Base-by-base conservation (phyloP, 331 rosid genomes). In the Malus hybrid region DNA sequence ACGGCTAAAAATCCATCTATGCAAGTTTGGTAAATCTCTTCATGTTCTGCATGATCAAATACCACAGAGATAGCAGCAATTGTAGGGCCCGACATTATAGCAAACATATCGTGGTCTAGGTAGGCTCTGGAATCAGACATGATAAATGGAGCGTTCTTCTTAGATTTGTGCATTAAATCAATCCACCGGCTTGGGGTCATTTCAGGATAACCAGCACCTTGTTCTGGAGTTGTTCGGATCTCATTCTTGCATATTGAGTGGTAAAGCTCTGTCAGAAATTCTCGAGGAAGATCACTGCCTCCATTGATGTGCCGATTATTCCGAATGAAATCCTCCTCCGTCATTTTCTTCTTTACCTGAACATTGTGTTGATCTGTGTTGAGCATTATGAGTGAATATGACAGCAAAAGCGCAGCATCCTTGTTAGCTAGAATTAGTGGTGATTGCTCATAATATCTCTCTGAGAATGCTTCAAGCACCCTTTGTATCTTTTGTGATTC, bases 401-500 rank as follows among this genome's bases (percentile, higher is more conserved):
- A 90, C 57, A 93, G 83, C 64, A 90, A 80, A 67, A 93, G 90
- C 86, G 98, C 98, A 75, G 98, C 96, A 79, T 93, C 96, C 90
- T 89, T 93, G 82, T 93, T 93, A n/a, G 90, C 99, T 39, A 94
- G 91, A 79, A 94, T 83, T 70, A 81, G 87, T 42, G 92, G 90
- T 15, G 97, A 87, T 77, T 94, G 97, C 79, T 88, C 99, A 77
- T 92, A 94, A 81, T 87, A 92, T 87, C 97, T 92, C 86, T 94
- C 99, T 27, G 99, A 94, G 79, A 94, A 94, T 69, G 97, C 97
- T 88, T 90, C 97, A 61, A 94, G 97, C 82, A 92, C 99, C 89
- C 99, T 89, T 65, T 94, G 97, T 79, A 94, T 94, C 96, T 94
- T 94, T 88, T 94, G 99, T 8, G 97, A 89, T 87, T 94, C 99